Percentiles rank a stretch among this genome's conserved stretches.
These are phyloP conservation scores for Harringtonia aguacate DNA, from an alignment of 2,329 filamentous ascomycete species.

Conservation along the genomic window DNA sequence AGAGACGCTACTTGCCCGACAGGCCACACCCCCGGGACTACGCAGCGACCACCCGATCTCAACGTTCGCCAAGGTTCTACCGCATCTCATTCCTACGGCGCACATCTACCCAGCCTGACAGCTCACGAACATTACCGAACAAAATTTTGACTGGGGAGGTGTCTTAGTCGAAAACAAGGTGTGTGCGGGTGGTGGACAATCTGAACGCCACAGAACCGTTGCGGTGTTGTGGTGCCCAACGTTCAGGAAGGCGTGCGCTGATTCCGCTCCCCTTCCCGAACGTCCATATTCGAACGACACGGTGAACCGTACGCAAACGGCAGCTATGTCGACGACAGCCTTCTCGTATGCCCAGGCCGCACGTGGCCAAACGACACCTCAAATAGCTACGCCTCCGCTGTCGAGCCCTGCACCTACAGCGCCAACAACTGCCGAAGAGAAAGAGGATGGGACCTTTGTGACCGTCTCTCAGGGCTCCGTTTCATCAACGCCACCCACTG, in stretches of 20 bases:
- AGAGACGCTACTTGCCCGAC: too few species aligned
- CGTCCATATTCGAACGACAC: not conserved
- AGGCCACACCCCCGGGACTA: too few species aligned
- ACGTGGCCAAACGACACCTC: conserved; percentile 55
- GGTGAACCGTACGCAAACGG: not conserved
- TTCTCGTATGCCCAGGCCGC: conserved; percentile 97
- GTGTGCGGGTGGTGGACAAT: conserved; percentile 5
- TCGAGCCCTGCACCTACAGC: conserved; percentile 17
- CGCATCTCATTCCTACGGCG: too few species aligned
- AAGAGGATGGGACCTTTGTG: conserved; percentile 22
- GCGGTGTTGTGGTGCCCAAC: not conserved
- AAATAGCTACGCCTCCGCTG: conserved; percentile 24
- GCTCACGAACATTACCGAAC: conserved; percentile 2
- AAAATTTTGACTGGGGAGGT: not conserved
- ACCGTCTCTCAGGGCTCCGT: not conserved
- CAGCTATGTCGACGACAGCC: conserved; percentile 40
- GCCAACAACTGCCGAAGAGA: conserved; percentile 20
- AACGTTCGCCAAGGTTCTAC: too few species aligned
- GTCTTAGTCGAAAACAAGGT: not conserved
- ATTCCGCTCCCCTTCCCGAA: not conserved
- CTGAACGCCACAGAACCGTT: not conserved
- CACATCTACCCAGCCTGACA: not conserved
- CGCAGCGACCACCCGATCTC: too few species aligned
- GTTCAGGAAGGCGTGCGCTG: not conserved
- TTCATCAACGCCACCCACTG: not conserved